Base-by-base conservation (phyloP, 164 flowering plant genomes). In the Taxillus chinensis region DNA sequence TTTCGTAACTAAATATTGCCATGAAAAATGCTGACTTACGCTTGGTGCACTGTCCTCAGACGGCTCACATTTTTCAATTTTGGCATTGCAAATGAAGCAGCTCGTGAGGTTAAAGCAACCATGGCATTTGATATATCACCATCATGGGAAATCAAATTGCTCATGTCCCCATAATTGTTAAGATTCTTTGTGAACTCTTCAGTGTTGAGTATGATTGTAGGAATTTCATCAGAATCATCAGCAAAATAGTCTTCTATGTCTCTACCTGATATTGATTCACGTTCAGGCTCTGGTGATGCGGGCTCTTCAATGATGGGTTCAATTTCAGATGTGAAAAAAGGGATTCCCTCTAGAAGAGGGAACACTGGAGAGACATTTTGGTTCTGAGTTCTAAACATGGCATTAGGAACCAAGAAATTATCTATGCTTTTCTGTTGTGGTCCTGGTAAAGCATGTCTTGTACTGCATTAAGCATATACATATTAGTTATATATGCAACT, bases 391-490 rank as follows among this genome's bases (percentile, higher is more conserved):
- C 58, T 69, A 53, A 67, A 68, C n/a, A 75, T 45, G 17, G 61
- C 60, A 5, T 39, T 39, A n/a, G 84, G 79, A 65, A 41, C 70
- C 41, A 66, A 64, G 66, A 81, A 70, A 68, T 69, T 66, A 56
- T 81, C 83, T 15, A 87, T 72, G 60, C 87, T 68, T 72, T 77
- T 89, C 62, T 91, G 93, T 64, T 83, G 89, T 69, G 99, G 86
- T 10, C 79, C 96, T 55, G 97, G 97, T 41, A 95, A 79, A 52
- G 95, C 82, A 69, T 91, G 93, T 64, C 96, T 82, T 63, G 99
- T 95, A 78, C 99, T 95, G 85, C 67, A 75, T 17, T 43, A 52
- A 68, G 61, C 45, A 69, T 43, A 7, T 5, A 59, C 54, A 0
- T 8, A 39, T 48, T 60, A 68, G 67, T 38, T 7, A 57, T 59